Conservation (phyloP, 2,329 filamentous ascomycete species). For the Ilyonectria mors-panacis region DNA sequence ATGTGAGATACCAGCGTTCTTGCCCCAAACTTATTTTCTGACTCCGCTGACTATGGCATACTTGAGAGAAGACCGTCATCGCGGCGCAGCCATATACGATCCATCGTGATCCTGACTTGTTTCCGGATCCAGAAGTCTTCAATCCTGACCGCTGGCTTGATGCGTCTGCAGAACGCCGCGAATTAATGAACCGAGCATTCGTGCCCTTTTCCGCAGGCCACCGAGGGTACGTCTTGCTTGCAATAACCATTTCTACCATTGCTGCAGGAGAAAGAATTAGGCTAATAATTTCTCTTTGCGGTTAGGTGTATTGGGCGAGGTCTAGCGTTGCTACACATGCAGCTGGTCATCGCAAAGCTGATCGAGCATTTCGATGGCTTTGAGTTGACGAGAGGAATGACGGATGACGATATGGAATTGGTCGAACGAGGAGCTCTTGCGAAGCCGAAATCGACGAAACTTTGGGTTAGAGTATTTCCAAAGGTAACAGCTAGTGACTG, state of each 20-base stretch:
- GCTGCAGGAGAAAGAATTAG: neutral
- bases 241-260: neutral
- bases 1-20: neutral
- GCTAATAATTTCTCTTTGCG: neutral
- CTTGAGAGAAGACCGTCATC: neutral
- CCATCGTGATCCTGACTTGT: neutral
- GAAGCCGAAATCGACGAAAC: neutral
- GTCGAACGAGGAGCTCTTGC: neutral
- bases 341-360: neutral
- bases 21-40: neutral
- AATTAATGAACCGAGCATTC: neutral
- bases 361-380: neutral
- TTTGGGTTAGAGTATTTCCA: neutral
- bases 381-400: neutral
- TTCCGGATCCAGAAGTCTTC: neutral
- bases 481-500: neutral
- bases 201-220: neutral
- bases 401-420: neutral
- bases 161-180: neutral
- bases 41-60: neutral
- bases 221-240: neutral
- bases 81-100: neutral
- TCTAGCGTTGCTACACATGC: neutral
- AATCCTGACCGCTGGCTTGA: slow-evolving; percentile 1
- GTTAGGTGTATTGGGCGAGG: neutral